Evolutionary conservation across 139 green algal species (phyloP).

Genomic region (Dunaliella primolecta): DNA sequence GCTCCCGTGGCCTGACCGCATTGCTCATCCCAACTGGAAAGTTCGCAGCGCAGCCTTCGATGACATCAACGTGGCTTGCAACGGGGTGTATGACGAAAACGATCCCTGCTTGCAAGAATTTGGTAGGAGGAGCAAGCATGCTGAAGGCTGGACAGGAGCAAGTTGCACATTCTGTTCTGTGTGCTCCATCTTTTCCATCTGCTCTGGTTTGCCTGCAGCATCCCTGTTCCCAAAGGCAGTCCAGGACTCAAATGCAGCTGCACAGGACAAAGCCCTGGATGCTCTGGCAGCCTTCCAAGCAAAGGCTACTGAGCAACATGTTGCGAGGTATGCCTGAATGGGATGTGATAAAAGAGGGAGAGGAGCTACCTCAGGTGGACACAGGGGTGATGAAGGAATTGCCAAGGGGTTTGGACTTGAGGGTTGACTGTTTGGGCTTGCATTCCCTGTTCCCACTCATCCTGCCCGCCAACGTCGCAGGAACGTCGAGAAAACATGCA

Average conservation of each 20-base stretch:
- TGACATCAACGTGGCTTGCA: constrained; percentile 59
- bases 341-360: too few relatives aligned
- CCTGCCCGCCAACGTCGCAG: constrained; percentile 27
- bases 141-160: background rate
- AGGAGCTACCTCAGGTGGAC: too few relatives aligned
- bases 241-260: constrained; percentile 82
- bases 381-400: background rate
- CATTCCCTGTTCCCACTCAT: background rate
- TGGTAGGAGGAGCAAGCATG: constrained; percentile 40
- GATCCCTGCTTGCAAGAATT: constrained; percentile 69
- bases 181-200: background rate
- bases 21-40: constrained; percentile 89
- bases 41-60: constrained; percentile 76
- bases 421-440: background rate
- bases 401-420: background rate
- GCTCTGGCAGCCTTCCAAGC: constrained; percentile 59
- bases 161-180: background rate
- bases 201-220: constrained; percentile 47
- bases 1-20: constrained; percentile 57
- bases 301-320: constrained; percentile 54
- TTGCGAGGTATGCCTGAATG: constrained; percentile 46
- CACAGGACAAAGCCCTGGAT: constrained; percentile 89
- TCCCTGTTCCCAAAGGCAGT: constrained; percentile 77
- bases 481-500: constrained; percentile 56
- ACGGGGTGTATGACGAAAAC: constrained; percentile 49